Evolutionary conservation across 2,329 filamentous ascomycete species (phyloP), one percentile per base, ranked within the genome.

Genomic region (Sclerotinia minor): DNA sequence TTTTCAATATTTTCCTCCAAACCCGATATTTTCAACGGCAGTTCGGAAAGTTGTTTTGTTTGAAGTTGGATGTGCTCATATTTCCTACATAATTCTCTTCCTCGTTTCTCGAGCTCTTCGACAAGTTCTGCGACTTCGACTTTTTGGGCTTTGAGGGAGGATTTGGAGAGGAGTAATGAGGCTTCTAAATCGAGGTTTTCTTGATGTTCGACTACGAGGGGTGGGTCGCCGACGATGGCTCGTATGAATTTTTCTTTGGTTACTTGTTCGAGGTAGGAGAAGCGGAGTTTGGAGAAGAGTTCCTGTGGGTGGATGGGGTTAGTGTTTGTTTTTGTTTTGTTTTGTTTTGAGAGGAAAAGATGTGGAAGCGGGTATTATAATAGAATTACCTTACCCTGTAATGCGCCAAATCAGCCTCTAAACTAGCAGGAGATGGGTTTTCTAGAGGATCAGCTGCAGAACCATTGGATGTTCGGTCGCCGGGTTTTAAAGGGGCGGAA

Each of bases 201-300:
- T 73, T 89, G 85, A 54, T 89, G 87, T 52, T 89, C 89, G 68
- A 96, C 91, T 57, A 98, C 90, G 21, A 94, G 84, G 0, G 94
- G 95, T 60, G 94, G 92, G 71, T 97, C 92, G 71, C 92, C 92
- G 21, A 96, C 92, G 73, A 98, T 96, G 71, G 92, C 89, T 73
- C 93, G 92, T 66, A 99, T 89, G 79, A 97, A 98, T 76, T 97
- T 96, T 79, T 99, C 95, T 80, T 98, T 99, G 55, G 94, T 98
- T 71, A 98, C 93, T 82, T 98, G 95, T 80, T 99, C 95, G 74
- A 97, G 91, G 80, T 98, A 98, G 72, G 92, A 96, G 82, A 98
- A 98, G 73, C 94, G 92, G 50, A 98, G 85, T 81, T 99, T 98
- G 53, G 92, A 90, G 79, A 98, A 99, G 26, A 98, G 86, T 79